These are phyloP conservation scores for Orbilia brochopaga DNA, from an alignment of 2,329 filamentous ascomycete genomes.

Conservation along the genomic window DNA sequence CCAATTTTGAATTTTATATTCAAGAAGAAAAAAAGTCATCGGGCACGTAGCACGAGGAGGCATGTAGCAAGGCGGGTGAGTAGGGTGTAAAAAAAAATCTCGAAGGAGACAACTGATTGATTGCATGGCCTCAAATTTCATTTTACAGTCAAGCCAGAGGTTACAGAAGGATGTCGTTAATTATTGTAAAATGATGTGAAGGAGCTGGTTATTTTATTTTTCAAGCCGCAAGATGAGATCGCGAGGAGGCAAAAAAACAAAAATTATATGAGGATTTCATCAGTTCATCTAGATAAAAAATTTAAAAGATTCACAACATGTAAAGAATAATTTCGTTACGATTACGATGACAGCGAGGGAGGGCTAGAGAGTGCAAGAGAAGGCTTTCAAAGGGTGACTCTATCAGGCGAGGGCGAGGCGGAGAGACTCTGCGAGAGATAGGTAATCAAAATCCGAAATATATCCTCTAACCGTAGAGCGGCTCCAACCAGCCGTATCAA, in stretches of 20 bases:
- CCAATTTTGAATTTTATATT: constrained; percentile 38
- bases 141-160: constrained; percentile 16
- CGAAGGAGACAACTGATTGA: constrained; percentile 6
- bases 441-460: constrained; percentile 45
- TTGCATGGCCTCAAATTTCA: neutral
- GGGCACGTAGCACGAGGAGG: constrained; percentile 41
- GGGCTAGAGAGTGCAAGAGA: neutral
- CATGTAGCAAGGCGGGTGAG: constrained; percentile 2
- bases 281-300: neutral
- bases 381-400: neutral
- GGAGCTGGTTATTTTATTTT: constrained; percentile 30
- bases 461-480: constrained; percentile 50
- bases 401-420: neutral
- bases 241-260: constrained; percentile 39
- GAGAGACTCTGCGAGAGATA: constrained; percentile 20
- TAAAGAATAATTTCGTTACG: neutral
- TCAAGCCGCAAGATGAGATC: constrained; percentile 42
- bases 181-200: constrained; percentile 11
- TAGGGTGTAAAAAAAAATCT: too few relatives aligned
- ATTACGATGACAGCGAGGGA: neutral
- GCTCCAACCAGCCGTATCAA: constrained; percentile 51
- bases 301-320: neutral
- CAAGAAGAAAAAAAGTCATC: constrained; percentile 17
- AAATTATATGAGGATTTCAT: neutral
- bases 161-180: neutral